Conservation (phyloP, 2,329 filamentous ascomycete genomes). For the Cercospora berteroae region DNA sequence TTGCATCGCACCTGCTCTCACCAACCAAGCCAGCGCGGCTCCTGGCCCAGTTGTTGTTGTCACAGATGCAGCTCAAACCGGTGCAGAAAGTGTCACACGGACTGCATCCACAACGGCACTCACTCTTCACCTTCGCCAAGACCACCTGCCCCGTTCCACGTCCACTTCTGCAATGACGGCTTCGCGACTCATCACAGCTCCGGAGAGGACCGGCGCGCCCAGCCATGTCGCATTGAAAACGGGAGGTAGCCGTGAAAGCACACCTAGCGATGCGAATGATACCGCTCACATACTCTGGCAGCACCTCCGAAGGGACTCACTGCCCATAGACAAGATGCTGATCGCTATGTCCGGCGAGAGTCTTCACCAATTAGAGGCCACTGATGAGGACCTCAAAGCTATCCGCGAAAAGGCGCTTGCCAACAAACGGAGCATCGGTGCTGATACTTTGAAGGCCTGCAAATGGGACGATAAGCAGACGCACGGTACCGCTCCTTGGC, state of each 20-base stretch:
- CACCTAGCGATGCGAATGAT: conserved; percentile 8
- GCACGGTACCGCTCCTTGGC: conserved; percentile 30
- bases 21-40: background rate
- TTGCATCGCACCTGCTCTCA: background rate
- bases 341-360: conserved; percentile 24
- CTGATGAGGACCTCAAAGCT: conserved; percentile 30
- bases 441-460: conserved; percentile 42
- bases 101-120: background rate
- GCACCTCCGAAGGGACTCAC: conserved; percentile 39
- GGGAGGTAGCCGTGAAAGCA: conserved; percentile 5
- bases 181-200: conserved; percentile 16
- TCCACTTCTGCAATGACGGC: conserved; percentile 17
- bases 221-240: background rate
- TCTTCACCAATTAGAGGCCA: conserved; percentile 28
- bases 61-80: conserved; percentile 11
- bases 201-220: conserved; percentile 16
- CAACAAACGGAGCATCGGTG: conserved; percentile 44
- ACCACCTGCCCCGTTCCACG: conserved; percentile 7
- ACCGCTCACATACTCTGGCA: conserved; percentile 42
- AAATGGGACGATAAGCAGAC: conserved; percentile 31
- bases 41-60: conserved; percentile 17
- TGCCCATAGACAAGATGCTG: conserved; percentile 28
- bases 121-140: background rate
- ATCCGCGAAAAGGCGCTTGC: conserved; percentile 37
- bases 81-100: conserved; percentile 2